Evolutionary conservation across 805 yeast species (phyloP).

Genomic region (Barnettozyma californica): DNA sequence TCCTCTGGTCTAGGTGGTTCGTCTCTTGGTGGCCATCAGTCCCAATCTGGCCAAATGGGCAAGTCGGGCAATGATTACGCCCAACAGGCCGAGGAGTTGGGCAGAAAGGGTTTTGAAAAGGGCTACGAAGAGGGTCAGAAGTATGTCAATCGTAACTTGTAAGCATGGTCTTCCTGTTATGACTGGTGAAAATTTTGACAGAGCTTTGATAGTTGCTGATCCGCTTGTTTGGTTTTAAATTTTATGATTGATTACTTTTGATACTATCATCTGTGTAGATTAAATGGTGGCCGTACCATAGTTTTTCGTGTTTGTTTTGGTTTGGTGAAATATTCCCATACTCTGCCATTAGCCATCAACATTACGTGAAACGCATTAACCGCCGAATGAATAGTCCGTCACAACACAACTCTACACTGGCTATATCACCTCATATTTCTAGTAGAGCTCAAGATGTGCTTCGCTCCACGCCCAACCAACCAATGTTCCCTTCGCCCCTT

Average conservation of each 20-base stretch:
- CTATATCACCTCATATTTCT: conserved; percentile 60
- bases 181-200: no score
- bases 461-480: conserved; percentile 45
- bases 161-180: background rate
- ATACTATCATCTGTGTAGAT: background rate
- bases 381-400: conserved; percentile 31
- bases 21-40: background rate
- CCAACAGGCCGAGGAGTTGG: conserved; percentile 17
- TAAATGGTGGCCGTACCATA: background rate
- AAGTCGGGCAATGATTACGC: conserved; percentile 6
- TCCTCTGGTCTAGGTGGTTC: background rate
- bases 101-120: conserved; percentile 21
- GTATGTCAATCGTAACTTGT: conserved; percentile 25
- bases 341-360: background rate
- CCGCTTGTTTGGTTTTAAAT: background rate
- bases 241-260: background rate
- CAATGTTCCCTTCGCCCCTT: conserved; percentile 28
- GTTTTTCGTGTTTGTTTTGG: background rate
- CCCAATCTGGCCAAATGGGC: conserved; percentile 4
- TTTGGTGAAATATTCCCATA: background rate
- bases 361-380: background rate
- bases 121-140: conserved; percentile 22
- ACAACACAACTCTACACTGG: conserved; percentile 69
- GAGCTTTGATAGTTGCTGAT: background rate
- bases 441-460: conserved; percentile 32